phyloP scores from a whole-genome alignment of 2,329 filamentous ascomycete genomes.

The Fusarium denticulatum region DNA sequence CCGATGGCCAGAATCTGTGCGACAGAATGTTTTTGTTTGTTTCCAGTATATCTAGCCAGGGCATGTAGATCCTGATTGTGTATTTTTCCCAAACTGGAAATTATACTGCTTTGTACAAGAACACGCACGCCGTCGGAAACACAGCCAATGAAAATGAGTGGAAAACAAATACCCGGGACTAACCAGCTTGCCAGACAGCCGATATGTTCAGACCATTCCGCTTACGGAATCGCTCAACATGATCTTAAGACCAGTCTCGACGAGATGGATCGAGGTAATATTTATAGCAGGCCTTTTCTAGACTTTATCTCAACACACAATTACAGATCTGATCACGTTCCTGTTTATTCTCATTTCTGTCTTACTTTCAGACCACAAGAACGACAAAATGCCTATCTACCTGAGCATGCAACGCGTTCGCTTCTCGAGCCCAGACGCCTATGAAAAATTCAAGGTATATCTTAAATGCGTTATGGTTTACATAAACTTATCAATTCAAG shows the following conservation, averaged over 20 bases:
- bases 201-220: background rate
- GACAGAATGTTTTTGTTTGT: too few relatives aligned
- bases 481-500: background rate
- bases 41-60: background rate
- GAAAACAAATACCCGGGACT: background rate
- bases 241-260: background rate
- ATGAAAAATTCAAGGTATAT: constrained; percentile 22
- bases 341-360: background rate
- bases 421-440: constrained; percentile 27
- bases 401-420: constrained; percentile 19
- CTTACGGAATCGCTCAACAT: rapidly evolving
- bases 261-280: background rate
- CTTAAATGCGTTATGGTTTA: rapidly evolving
- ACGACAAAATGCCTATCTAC: constrained; percentile 16
- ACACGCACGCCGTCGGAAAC: background rate
- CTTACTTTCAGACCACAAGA: rapidly evolving
- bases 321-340: rapidly evolving
- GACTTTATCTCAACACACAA: background rate
- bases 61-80: too few relatives aligned
- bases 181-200: rapidly evolving
- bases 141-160: background rate
- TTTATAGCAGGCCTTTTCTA: background rate
- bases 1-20: background rate
- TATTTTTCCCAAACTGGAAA: background rate
- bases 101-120: background rate